Percentiles rank a stretch among this genome's conserved stretches.
Conservation (phyloP, 768 basidiomycete species). For the Plicaturopsis crispa region DNA sequence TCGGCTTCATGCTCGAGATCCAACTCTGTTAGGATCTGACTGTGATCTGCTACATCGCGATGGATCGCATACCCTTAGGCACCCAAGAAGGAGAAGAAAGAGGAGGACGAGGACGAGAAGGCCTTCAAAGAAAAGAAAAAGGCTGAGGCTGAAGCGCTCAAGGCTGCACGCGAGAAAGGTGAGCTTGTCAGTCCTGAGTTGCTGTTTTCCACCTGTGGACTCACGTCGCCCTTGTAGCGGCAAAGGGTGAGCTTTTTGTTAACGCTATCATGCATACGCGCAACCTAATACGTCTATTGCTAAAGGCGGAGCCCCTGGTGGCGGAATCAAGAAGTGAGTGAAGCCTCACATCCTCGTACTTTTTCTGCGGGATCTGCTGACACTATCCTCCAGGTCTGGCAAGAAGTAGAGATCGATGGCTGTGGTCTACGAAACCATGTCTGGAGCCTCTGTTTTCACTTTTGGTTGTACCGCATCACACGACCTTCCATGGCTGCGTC, state of each 20-base stretch:
- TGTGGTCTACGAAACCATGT: too few relatives aligned
- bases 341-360: conserved; percentile 20
- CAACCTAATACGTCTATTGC: conserved; percentile 6
- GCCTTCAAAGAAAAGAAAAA: conserved; percentile 77
- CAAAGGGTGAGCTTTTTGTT: conserved; percentile 38
- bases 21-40: background rate
- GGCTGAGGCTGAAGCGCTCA: conserved; percentile 63
- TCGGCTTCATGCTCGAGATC: conserved; percentile 13
- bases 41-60: background rate
- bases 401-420: conserved; percentile 50
- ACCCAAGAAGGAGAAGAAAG: conserved; percentile 76
- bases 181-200: background rate
- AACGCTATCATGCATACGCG: conserved; percentile 1
- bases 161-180: conserved; percentile 72
- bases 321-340: conserved; percentile 92
- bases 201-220: conserved; percentile 1
- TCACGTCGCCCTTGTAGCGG: conserved; percentile 27
- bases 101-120: conserved; percentile 59
- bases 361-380: conserved; percentile 3
- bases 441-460: too few relatives aligned
- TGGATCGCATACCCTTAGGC: conserved; percentile 36
- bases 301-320: conserved; percentile 61
- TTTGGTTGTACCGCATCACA: too few relatives aligned
- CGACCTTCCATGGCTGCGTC: too few relatives aligned
- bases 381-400: conserved; percentile 41